phyloP scores from a whole-genome alignment of 169 alveolate genomes.

The Plasmodium vinckei region DNA sequence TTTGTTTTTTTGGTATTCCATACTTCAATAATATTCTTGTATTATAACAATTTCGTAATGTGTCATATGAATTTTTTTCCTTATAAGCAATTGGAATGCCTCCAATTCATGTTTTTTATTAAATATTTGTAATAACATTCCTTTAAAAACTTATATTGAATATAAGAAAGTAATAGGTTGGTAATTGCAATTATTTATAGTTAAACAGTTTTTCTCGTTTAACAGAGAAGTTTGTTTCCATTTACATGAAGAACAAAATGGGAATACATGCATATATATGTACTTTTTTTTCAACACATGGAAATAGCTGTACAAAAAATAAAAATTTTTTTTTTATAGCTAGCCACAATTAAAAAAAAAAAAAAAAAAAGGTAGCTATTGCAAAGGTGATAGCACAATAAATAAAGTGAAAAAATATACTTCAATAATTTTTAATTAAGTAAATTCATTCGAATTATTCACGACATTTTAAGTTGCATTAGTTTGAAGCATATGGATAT shows the following conservation, averaged over 20 bases:
- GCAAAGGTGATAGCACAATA: no score
- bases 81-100: constrained; percentile 29
- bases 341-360: background rate
- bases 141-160: constrained; percentile 53
- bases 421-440: no score
- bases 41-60: constrained; percentile 17
- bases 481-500: no score
- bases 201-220: background rate
- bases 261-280: background rate
- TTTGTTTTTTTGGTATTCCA: background rate
- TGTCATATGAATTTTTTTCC: constrained; percentile 8
- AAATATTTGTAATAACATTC: constrained; percentile 43
- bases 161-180: constrained; percentile 55
- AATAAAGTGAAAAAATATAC: no score
- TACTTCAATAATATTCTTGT: constrained; percentile 13
- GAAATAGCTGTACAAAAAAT: background rate
- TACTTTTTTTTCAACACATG: background rate
- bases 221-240: no score
- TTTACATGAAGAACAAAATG: no score
- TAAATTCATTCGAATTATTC: no score
- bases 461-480: no score
- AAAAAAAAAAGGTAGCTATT: constrained; percentile 1
- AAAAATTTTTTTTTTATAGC: background rate
- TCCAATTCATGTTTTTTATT: constrained; percentile 57
- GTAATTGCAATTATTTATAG: constrained; percentile 27